These are phyloP conservation scores for Arabidopsis thaliana DNA, from an alignment of 345 rosid genomes.

Conservation along the genomic window DNA sequence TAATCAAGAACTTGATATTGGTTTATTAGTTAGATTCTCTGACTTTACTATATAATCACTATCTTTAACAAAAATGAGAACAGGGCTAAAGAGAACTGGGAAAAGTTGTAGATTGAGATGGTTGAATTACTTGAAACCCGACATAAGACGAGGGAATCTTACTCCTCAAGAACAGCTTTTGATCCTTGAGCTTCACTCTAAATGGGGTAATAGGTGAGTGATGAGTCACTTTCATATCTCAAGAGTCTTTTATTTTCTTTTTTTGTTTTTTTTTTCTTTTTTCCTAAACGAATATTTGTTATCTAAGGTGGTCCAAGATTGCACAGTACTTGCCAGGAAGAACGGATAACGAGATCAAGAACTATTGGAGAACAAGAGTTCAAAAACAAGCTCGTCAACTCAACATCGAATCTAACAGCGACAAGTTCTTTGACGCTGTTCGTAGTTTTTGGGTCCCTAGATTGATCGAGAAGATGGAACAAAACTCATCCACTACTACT, in stretches of 20 bases:
- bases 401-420: conserved; percentile 76
- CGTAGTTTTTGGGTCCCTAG: conserved; percentile 77
- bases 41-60: not conserved
- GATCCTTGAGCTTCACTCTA: conserved; percentile 91
- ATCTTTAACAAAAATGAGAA: not conserved
- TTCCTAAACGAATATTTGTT: not conserved
- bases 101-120: conserved; percentile 95
- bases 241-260: not conserved
- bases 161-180: conserved; percentile 80
- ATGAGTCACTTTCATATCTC: conserved; percentile 27
- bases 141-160: conserved; percentile 85
- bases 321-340: conserved; percentile 92
- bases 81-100: conserved; percentile 86
- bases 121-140: conserved; percentile 91
- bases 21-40: not conserved
- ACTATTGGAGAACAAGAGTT: conserved; percentile 96
- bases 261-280: not conserved
- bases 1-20: not conserved
- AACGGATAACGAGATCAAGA: conserved; percentile 94
- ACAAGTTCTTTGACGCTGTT: conserved; percentile 68
- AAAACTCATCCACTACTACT: conserved; percentile 42
- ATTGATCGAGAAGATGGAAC: conserved; percentile 72
- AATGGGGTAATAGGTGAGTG: conserved; percentile 93
- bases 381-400: conserved; percentile 89
- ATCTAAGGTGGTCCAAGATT: conserved; percentile 83